Base-by-base conservation (phyloP, 768 basidiomycete species). In the Phanerochaete sordida region DNA sequence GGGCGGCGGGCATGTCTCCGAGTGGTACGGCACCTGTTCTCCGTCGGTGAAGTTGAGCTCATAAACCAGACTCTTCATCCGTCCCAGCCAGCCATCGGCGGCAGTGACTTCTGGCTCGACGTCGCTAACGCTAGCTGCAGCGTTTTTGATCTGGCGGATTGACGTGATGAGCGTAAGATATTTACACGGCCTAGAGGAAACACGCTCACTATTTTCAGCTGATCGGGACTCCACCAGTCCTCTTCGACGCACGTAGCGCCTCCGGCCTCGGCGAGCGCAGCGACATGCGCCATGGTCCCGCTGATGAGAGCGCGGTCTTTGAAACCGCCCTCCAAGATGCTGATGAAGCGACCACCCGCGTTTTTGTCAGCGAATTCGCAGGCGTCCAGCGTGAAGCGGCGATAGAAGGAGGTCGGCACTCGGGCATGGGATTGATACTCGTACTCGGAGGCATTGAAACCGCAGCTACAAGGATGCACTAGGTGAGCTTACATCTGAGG, bases 291-390 rank as follows among this genome's bases (percentile, higher is more conserved):
- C 83, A 94, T 84, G 0, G 88, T 81, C 0, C 90, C 95, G 62
- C 90, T 93, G 4, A 78, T 84, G 56, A 98, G 77, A 0, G 96
- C 94, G 6, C 88, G 81, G 70, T 98, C 94, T 65, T 90, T 91
- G 68, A 98, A 98, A 1, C 95, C 96, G 1, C 96, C 96, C 74
- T 98, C 96, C 1, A 98, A 83, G 0, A 97, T 90, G 64, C 92
- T 93, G 44, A 98, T 79, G 4, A 96, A 64, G 43, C 86, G 81
- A 0, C 94, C 93, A 1, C 70, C 66, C 0, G 91, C 84, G 63
- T 86, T 86, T 46, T 71, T 64, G 28, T 88, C 80, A 5, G 89
- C 86, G 56, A 98, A 81, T 0, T 65, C 70, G 56, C 82, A 77
- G 0, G 84, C 83, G 65, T 96, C 93, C 4, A 74, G 78, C 0